A percentile compares a stretch with the other conserved stretches of the same genome.
These are phyloP conservation scores for Geosmithia flava DNA, from an alignment of 2,329 filamentous ascomycete species.

Conservation along the genomic window DNA sequence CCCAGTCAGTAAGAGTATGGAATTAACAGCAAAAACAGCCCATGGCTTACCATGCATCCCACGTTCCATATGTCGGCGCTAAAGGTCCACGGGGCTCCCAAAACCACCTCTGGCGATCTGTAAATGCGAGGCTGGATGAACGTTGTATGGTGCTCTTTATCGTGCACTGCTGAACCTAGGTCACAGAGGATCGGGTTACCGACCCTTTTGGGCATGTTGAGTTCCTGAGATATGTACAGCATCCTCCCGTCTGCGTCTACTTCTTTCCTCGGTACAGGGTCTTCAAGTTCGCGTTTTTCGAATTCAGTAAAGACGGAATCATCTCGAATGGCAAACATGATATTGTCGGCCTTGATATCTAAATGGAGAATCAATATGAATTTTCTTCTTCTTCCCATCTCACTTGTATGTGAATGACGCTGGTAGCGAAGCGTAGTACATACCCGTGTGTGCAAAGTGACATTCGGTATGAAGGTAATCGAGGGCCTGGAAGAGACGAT, in stretches of 20 bases:
- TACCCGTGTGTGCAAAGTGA: conserved; percentile 31
- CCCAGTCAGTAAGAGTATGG: too few species aligned
- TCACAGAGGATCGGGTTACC: conserved; percentile 31
- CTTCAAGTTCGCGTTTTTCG: conserved; percentile 23
- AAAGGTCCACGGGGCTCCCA: conserved; percentile 30
- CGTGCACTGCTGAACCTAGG: conserved; percentile 30
- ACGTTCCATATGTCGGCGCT: conserved; percentile 39
- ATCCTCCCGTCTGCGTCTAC: conserved; percentile 24
- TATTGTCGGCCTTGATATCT: conserved; percentile 34
- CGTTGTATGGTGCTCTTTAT: conserved; percentile 18
- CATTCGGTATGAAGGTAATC: conserved; percentile 28
- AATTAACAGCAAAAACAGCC: not conserved
- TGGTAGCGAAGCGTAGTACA: conserved; percentile 1
- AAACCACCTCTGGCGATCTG: conserved; percentile 31
- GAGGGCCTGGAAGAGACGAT: conserved; percentile 20
- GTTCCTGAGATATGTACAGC: conserved; percentile 26
- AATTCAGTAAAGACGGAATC: conserved; percentile 24
- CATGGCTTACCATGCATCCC: conserved; percentile 30
- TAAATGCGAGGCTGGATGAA: conserved; percentile 27
- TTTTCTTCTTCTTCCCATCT: not conserved
- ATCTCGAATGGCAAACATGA: conserved; percentile 28
- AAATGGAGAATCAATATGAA: conserved; percentile 17
- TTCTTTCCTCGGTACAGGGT: conserved; percentile 27
- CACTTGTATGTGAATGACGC: not conserved
- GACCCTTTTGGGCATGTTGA: conserved; percentile 16